These are phyloP conservation scores for Verticillium isaacii DNA, from an alignment of 2,329 filamentous ascomycete species.

Conservation along the genomic window DNA sequence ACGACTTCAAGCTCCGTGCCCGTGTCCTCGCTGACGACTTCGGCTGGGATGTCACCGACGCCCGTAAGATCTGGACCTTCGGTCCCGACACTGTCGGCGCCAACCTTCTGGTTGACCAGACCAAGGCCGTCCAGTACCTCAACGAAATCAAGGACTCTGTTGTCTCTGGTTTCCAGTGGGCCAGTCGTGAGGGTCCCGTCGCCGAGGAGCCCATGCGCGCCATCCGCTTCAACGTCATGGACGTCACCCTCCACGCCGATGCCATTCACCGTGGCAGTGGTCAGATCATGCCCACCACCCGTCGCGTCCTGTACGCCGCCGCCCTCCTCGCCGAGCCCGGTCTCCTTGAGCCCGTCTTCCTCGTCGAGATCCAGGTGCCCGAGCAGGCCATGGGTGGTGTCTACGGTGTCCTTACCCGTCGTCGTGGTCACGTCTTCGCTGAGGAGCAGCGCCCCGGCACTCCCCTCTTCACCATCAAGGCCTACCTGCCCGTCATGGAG, in stretches of 20 bases:
- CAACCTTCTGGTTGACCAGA: constrained; percentile 99
- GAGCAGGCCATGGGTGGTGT: constrained; percentile 99
- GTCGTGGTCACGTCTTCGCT: constrained; percentile 97
- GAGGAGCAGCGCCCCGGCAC: constrained; percentile 98
- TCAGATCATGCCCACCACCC: constrained; percentile 95
- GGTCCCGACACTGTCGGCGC: constrained; percentile 95
- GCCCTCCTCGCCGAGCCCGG: constrained; percentile 85
- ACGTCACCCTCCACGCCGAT: constrained; percentile 99
- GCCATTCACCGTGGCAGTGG: constrained; percentile 99
- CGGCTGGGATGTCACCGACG: constrained; percentile 99
- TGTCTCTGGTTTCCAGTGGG: constrained; percentile 99
- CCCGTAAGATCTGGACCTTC: constrained; percentile 99
- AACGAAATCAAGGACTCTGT: constrained; percentile 99
- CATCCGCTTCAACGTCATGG: constrained; percentile 97
- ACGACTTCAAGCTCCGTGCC: constrained; percentile 98
- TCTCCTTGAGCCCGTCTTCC: constrained; percentile 95
- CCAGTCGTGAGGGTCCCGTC: constrained; percentile 92
- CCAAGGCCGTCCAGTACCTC: constrained; percentile 99
- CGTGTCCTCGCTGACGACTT: constrained; percentile 93
- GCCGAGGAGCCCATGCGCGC: constrained; percentile 98
- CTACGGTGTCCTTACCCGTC: constrained; percentile 96
- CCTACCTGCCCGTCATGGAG: constrained; percentile 93
- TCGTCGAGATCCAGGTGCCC: constrained; percentile 98
- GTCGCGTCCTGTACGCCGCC: constrained; percentile 95
- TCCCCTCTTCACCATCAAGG: constrained; percentile 99